These are phyloP conservation scores for Auricularia auricula-judae DNA, from an alignment of 768 basidiomycete species.

Conservation along the genomic window DNA sequence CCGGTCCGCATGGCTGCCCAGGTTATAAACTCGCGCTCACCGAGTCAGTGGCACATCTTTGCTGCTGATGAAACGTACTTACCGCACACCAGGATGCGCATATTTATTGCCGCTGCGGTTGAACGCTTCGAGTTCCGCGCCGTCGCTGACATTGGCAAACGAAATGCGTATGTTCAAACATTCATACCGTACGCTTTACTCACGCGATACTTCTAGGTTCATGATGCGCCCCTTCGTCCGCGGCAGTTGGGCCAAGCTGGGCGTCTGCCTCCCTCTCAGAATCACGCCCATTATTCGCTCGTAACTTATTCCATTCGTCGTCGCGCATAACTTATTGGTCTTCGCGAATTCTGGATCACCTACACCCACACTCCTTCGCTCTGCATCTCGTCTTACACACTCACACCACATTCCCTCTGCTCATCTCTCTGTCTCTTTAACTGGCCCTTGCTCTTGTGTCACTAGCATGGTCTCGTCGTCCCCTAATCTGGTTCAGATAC, in stretches of 20 bases:
- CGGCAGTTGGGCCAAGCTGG: background rate
- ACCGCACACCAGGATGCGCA: background rate
- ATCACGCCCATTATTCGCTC: background rate
- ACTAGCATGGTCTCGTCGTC: too few species aligned
- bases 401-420: too few species aligned
- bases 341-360: background rate
- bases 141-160: background rate
- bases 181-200: too few species aligned
- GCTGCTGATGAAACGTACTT: background rate
- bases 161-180: background rate
- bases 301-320: background rate
- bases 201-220: background rate
- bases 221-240: background rate
- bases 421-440: too few species aligned
- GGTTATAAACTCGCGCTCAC: background rate
- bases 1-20: background rate
- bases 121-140: background rate
- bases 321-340: background rate
- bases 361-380: background rate
- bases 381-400: background rate
- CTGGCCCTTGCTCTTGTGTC: too few species aligned
- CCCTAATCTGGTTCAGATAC: too few species aligned
- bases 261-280: background rate
- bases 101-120: background rate
- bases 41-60: background rate